Conservation (phyloP, 495 filamentous ascomycete species). For the Hamigera avellanea region DNA sequence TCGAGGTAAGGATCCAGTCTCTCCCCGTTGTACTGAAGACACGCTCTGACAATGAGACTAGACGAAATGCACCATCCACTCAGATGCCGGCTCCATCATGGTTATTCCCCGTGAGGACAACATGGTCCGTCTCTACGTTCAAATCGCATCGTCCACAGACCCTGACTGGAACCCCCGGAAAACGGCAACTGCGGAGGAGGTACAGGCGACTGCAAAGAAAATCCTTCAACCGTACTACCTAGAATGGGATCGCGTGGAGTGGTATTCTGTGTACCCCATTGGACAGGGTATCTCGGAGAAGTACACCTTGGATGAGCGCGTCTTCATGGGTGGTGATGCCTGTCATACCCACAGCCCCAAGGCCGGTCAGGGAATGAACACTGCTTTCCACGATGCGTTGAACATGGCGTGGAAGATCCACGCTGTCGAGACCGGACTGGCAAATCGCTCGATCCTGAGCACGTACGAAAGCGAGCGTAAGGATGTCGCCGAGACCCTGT, state of each 20-base stretch:
- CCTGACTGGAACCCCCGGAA: constrained; percentile 41
- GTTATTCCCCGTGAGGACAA: constrained; percentile 72
- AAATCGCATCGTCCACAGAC: constrained; percentile 54
- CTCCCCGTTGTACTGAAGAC: background rate
- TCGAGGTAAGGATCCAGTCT: constrained; percentile 33
- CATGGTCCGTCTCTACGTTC: constrained; percentile 65
- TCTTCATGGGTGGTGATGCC: constrained; percentile 53
- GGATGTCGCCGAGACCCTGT: constrained; percentile 55
- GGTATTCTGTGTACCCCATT: constrained; percentile 55
- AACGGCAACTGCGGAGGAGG: constrained; percentile 43
- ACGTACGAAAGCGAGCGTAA: constrained; percentile 66
- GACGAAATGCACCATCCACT: constrained; percentile 84
- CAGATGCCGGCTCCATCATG: constrained; percentile 59
- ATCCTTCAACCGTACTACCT: constrained; percentile 51
- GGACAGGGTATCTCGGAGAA: constrained; percentile 52
- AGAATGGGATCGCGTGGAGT: constrained; percentile 43
- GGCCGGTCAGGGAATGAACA: constrained; percentile 48
- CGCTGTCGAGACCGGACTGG: constrained; percentile 48
- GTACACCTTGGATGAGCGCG: constrained; percentile 43
- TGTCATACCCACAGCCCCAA: constrained; percentile 61
- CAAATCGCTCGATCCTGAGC: constrained; percentile 46
- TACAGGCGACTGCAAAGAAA: constrained; percentile 48
- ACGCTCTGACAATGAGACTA: constrained; percentile 35
- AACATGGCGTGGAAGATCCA: constrained; percentile 82
- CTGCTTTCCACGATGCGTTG: constrained; percentile 41